phyloP scores from a whole-genome alignment of 805 yeast species.

The Clavispora carvajalis region DNA sequence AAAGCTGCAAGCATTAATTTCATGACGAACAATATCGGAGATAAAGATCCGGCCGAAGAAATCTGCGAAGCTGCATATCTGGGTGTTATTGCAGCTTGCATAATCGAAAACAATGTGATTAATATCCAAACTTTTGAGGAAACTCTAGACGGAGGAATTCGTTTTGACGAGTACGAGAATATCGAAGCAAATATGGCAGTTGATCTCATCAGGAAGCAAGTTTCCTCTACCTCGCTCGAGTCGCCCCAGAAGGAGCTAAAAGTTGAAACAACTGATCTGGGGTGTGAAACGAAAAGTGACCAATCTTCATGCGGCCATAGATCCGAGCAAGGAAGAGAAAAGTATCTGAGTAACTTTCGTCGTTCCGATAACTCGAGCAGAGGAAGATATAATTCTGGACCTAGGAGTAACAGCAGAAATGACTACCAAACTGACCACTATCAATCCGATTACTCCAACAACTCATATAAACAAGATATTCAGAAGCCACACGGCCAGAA shows the following conservation, averaged over 20 bases:
- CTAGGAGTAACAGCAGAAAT: neutral
- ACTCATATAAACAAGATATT: too few species aligned
- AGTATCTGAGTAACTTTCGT: too few species aligned
- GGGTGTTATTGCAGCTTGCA: constrained; percentile 68
- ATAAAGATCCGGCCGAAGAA: constrained; percentile 24
- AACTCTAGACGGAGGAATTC: constrained; percentile 64
- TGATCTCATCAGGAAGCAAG: constrained; percentile 45
- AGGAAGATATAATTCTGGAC: neutral
- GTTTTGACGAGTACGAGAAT: constrained; percentile 76
- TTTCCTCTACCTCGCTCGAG: too few species aligned
- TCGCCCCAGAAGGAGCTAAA: neutral
- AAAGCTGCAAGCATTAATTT: constrained; percentile 31
- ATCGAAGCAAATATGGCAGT: constrained; percentile 65
- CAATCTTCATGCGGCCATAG: neutral
- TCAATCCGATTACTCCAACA: neutral
- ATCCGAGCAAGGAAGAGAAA: neutral
- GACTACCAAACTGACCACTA: neutral
- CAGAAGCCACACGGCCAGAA: neutral
- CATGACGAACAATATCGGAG: constrained; percentile 35
- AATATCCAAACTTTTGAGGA: constrained; percentile 72
- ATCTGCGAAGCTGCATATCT: constrained; percentile 75
- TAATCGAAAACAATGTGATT: constrained; percentile 52
- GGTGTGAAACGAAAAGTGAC: neutral
- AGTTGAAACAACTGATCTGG: too few species aligned
- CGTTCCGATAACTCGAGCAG: neutral